Percentiles rank a stretch among this genome's conserved stretches.
These are phyloP conservation scores for Nemania abortiva DNA, from an alignment of 2,329 filamentous ascomycete genomes.

Conservation along the genomic window DNA sequence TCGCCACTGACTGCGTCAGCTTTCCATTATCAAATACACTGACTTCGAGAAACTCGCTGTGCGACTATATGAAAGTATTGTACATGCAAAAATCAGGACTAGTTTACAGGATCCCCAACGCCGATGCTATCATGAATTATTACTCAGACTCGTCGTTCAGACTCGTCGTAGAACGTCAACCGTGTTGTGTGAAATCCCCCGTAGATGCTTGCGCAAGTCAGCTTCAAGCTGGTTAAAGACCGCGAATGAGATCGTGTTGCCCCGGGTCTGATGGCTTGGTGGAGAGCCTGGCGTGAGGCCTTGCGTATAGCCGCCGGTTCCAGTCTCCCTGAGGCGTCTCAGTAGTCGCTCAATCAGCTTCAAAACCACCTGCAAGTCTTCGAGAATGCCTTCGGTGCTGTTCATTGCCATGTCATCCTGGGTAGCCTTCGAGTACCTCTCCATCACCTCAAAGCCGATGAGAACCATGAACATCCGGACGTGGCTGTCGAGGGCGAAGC, in stretches of 20 bases:
- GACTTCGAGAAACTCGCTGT: slow-evolving; percentile 16
- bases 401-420: slow-evolving; percentile 33
- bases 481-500: slow-evolving; percentile 39
- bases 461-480: slow-evolving; percentile 42
- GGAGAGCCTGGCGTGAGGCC: slow-evolving; percentile 21
- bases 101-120: slow-evolving; percentile 38
- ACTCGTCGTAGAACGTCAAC: slow-evolving; percentile 38
- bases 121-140: slow-evolving; percentile 28
- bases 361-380: slow-evolving; percentile 41
- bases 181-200: slow-evolving; percentile 38
- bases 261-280: slow-evolving; percentile 10
- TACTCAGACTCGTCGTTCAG: slow-evolving; percentile 35
- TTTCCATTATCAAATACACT: slow-evolving; percentile 32
- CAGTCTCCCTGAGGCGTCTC: slow-evolving; percentile 38
- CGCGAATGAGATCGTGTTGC: slow-evolving; percentile 36
- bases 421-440: slow-evolving; percentile 36
- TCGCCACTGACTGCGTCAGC: slow-evolving; percentile 12
- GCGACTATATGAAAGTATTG: slow-evolving; percentile 27
- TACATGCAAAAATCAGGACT: slow-evolving; percentile 34
- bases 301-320: slow-evolving; percentile 24
- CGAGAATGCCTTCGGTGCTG: slow-evolving; percentile 39
- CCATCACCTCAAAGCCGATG: slow-evolving; percentile 43
- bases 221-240: slow-evolving; percentile 42
- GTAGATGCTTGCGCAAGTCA: slow-evolving; percentile 40
- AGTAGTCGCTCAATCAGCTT: slow-evolving; percentile 42